Evolutionary conservation across 2,329 filamentous ascomycete genomes (phyloP).

Genomic region (Colletotrichum spaethianum): DNA sequence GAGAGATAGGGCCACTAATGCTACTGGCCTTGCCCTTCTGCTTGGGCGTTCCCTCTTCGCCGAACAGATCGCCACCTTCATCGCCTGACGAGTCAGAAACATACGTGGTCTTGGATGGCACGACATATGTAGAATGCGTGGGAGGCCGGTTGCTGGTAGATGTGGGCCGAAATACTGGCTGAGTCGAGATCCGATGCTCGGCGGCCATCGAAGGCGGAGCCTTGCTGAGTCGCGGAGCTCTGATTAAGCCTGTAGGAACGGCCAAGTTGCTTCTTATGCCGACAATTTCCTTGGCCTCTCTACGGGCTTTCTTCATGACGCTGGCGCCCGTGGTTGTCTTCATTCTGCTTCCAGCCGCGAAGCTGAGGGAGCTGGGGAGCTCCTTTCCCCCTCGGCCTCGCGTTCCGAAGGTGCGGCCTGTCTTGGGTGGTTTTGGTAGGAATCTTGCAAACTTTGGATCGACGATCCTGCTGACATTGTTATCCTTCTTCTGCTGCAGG

Average conservation of each 20-base stretch:
- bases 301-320: conserved; percentile 69
- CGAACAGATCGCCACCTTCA: conserved; percentile 25
- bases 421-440: conserved; percentile 60
- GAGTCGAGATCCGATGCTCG: conserved; percentile 62
- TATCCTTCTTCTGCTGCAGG: conserved; percentile 70
- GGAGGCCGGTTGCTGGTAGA: conserved; percentile 30
- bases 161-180: conserved; percentile 52
- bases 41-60: conserved; percentile 24
- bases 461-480: conserved; percentile 71
- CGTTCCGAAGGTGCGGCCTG: conserved; percentile 45
- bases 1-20: background rate
- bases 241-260: conserved; percentile 52
- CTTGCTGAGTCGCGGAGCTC: conserved; percentile 44
- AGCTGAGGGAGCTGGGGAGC: conserved; percentile 55
- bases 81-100: conserved; percentile 55
- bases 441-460: conserved; percentile 54
- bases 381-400: conserved; percentile 47
- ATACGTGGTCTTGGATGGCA: conserved; percentile 50
- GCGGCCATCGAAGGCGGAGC: conserved; percentile 70
- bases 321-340: conserved; percentile 66
- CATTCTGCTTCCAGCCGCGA: conserved; percentile 64
- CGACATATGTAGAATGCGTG: conserved; percentile 8
- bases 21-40: conserved; percentile 18
- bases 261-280: conserved; percentile 48
- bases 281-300: conserved; percentile 69